Percentiles rank a stretch among this genome's conserved stretches.
phyloP scores from a whole-genome alignment of 2,329 filamentous ascomycete species.

The Emmonsiellopsis sp. region DNA sequence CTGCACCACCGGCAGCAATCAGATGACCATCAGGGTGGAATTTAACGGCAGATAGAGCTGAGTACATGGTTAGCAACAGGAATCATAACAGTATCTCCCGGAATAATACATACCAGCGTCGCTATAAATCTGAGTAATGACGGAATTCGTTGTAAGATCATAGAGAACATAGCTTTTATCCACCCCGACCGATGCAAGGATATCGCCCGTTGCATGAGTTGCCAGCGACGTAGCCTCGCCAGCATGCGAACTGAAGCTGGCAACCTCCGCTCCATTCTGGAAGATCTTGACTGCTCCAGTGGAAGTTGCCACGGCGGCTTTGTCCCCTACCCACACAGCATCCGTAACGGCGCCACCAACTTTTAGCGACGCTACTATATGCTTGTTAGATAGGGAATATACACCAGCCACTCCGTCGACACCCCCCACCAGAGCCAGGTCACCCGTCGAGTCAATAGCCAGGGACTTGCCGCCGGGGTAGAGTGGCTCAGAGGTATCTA shows the following conservation, averaged over 20 bases:
- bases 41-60: constrained; percentile 64
- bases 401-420: constrained; percentile 66
- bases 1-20: constrained; percentile 69
- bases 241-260: constrained; percentile 69
- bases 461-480: constrained; percentile 51
- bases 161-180: constrained; percentile 94
- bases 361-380: constrained; percentile 60
- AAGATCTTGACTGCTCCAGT: constrained; percentile 75
- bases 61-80: constrained; percentile 19
- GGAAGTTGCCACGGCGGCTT: constrained; percentile 62
- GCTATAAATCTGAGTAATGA: constrained; percentile 68
- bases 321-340: constrained; percentile 50
- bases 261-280: constrained; percentile 58
- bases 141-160: constrained; percentile 58
- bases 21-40: constrained; percentile 98
- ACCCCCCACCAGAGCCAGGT: constrained; percentile 64
- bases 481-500: constrained; percentile 45
- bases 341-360: constrained; percentile 57
- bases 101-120: constrained; percentile 56
- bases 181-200: constrained; percentile 76
- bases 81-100: background rate
- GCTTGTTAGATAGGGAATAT: constrained; percentile 67
- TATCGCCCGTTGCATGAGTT: constrained; percentile 70
- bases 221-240: constrained; percentile 69
- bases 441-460: constrained; percentile 49